Conservation (phyloP, 768 basidiomycete species). For the Serendipita sp. region DNA sequence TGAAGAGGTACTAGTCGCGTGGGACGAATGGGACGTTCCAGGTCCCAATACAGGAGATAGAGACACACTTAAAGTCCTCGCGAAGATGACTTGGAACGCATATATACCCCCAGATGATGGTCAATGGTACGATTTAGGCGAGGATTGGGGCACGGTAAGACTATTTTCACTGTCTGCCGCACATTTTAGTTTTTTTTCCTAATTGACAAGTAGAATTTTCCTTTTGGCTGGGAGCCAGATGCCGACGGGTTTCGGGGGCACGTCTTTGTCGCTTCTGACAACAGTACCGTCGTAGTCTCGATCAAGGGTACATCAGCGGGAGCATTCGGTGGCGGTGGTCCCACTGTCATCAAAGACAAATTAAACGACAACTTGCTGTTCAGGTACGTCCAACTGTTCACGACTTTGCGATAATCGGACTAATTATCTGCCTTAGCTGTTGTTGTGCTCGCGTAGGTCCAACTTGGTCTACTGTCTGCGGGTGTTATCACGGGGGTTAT, state of each 20-base stretch:
- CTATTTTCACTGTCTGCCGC: not conserved
- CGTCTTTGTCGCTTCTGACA: slow-evolving; percentile 69
- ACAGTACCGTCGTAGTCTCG: slow-evolving; percentile 71
- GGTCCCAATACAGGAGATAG: slow-evolving; percentile 61
- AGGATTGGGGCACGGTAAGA: slow-evolving; percentile 44
- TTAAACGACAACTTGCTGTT: slow-evolving; percentile 91
- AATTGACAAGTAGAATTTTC: slow-evolving; percentile 29
- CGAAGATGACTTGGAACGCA: slow-evolving; percentile 82
- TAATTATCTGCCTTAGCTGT: slow-evolving; percentile 34
- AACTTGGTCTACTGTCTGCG: slow-evolving; percentile 86
- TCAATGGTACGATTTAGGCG: slow-evolving; percentile 58
- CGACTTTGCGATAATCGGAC: slow-evolving; percentile 17
- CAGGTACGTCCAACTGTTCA: slow-evolving; percentile 21
- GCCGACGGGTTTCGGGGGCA: slow-evolving; percentile 89
- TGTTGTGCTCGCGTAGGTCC: slow-evolving; percentile 93
- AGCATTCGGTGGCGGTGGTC: too few relatives aligned
- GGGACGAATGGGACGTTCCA: slow-evolving; percentile 47
- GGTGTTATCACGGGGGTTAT: slow-evolving; percentile 58
- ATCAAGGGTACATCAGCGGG: slow-evolving; percentile 60
- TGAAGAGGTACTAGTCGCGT: slow-evolving; percentile 22
- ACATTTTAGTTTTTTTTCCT: not conserved
- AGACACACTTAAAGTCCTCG: slow-evolving; percentile 55
- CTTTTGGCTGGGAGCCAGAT: slow-evolving; percentile 81
- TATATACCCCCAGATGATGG: slow-evolving; percentile 44
- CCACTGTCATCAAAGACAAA: slow-evolving; percentile 66